Conservation (phyloP, 495 filamentous ascomycete genomes). For the Talaromyces ruber region DNA sequence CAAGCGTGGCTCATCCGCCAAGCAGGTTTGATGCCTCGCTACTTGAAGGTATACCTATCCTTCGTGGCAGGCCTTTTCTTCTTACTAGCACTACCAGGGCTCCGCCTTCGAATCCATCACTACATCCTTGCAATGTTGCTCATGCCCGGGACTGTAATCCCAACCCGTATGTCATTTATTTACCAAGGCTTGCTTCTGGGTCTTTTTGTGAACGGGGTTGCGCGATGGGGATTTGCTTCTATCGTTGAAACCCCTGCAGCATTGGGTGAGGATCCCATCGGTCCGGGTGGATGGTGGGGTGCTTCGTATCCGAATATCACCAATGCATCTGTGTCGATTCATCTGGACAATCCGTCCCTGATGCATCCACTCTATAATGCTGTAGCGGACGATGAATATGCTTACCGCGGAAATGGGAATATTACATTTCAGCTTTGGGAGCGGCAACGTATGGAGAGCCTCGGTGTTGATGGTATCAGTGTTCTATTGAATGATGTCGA, state of each 20-base stretch:
- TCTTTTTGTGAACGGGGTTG: conserved; percentile 85
- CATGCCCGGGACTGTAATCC: conserved; percentile 74
- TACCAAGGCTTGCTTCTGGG: conserved; percentile 87
- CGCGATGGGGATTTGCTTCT: conserved; percentile 86
- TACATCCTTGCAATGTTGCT: conserved; percentile 84
- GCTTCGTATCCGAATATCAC: conserved; percentile 59
- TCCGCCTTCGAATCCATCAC: conserved; percentile 88
- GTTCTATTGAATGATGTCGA: conserved; percentile 94
- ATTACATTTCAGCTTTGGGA: conserved; percentile 50
- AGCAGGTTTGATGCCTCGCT: conserved; percentile 59
- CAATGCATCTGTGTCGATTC: conserved; percentile 36
- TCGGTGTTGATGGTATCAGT: conserved; percentile 80
- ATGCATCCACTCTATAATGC: conserved; percentile 20
- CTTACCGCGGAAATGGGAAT: conserved; percentile 37
- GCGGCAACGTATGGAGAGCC: conserved; percentile 34
- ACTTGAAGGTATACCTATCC: conserved; percentile 65
- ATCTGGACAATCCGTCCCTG: conserved; percentile 20
- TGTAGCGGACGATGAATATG: neutral
- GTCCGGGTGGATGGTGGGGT: conserved; percentile 46
- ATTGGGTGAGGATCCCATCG: conserved; percentile 38
- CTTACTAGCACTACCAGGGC: conserved; percentile 63
- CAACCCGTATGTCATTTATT: conserved; percentile 67
- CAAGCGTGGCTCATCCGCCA: conserved; percentile 71
- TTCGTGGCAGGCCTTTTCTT: conserved; percentile 49
- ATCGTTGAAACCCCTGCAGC: conserved; percentile 76